Conservation (phyloP, 2,329 filamentous ascomycete species). For the Pseudogymnoascus sp. region DNA sequence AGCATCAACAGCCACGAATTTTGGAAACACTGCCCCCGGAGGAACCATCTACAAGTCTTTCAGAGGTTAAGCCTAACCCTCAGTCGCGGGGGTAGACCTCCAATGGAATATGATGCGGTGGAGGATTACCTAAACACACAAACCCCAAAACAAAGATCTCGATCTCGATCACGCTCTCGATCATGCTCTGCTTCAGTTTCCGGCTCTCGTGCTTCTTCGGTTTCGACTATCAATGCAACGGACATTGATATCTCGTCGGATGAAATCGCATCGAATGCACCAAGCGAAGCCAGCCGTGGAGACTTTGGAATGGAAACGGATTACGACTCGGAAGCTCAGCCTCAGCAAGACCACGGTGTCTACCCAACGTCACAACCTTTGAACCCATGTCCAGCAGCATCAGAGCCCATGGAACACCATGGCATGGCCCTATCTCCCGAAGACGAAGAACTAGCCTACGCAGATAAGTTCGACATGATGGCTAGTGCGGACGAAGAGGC, state of each 20-base stretch:
- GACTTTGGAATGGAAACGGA: not conserved
- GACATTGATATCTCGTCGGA: conserved; percentile 6
- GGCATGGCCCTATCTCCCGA: not conserved
- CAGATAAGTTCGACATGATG: conserved; percentile 22
- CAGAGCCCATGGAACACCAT: not conserved
- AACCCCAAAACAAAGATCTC: conserved; percentile 1
- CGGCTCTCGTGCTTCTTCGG: not conserved
- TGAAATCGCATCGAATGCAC: not conserved
- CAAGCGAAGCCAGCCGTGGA: conserved; percentile 11
- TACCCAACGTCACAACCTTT: not conserved
- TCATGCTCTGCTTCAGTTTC: conserved; percentile 20
- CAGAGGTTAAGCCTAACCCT: conserved; percentile 26
- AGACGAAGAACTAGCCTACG: conserved; percentile 8
- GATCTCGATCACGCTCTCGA: conserved; percentile 16
- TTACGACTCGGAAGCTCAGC: not conserved
- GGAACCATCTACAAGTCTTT: conserved; percentile 43
- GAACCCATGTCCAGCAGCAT: not conserved
- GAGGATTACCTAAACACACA: conserved; percentile 18
- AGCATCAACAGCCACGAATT: conserved; percentile 36
- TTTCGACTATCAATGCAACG: not conserved
- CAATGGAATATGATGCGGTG: conserved; percentile 31
- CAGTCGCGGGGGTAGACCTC: conserved; percentile 14
- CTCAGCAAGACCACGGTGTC: not conserved
- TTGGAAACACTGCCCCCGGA: conserved; percentile 44
- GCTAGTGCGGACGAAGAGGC: conserved; percentile 22